phyloP scores from a whole-genome alignment of 495 filamentous ascomycete species.

The Podospora conica region DNA sequence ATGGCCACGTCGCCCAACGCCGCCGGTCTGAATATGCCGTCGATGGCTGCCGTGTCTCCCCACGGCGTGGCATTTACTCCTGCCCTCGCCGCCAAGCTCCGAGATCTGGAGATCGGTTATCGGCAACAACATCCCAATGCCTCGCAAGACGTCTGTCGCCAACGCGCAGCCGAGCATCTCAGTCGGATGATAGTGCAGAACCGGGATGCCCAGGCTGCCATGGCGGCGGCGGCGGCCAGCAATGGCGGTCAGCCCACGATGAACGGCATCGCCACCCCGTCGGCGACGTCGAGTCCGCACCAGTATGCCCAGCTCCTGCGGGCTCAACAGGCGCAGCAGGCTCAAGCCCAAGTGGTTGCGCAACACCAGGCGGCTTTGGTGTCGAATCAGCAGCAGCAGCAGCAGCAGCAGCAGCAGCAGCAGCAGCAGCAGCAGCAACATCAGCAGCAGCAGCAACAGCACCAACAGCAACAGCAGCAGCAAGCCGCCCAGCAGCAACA shows the following conservation, averaged over 20 bases:
- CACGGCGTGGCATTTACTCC: constrained; percentile 29
- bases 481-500: constrained; percentile 20
- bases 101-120: constrained; percentile 31
- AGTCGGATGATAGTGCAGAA: constrained; percentile 28
- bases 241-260: neutral
- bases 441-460: constrained; percentile 7
- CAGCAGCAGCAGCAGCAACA: constrained; percentile 30
- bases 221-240: constrained; percentile 50
- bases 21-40: constrained; percentile 31
- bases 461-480: constrained; percentile 17
- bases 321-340: constrained; percentile 47
- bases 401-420: constrained; percentile 18
- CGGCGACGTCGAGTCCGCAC: constrained; percentile 44
- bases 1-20: constrained; percentile 36
- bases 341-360: neutral
- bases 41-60: constrained; percentile 32
- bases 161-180: constrained; percentile 56
- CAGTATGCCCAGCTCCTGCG: constrained; percentile 70
- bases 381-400: constrained; percentile 12
- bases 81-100: constrained; percentile 18
- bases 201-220: constrained; percentile 55
- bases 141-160: constrained; percentile 52
- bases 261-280: constrained; percentile 15
- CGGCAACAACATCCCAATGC: constrained; percentile 48
- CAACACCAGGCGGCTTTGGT: neutral